These are phyloP conservation scores for Dendryphion nanum DNA, from an alignment of 2,329 filamentous ascomycete species.

Conservation along the genomic window DNA sequence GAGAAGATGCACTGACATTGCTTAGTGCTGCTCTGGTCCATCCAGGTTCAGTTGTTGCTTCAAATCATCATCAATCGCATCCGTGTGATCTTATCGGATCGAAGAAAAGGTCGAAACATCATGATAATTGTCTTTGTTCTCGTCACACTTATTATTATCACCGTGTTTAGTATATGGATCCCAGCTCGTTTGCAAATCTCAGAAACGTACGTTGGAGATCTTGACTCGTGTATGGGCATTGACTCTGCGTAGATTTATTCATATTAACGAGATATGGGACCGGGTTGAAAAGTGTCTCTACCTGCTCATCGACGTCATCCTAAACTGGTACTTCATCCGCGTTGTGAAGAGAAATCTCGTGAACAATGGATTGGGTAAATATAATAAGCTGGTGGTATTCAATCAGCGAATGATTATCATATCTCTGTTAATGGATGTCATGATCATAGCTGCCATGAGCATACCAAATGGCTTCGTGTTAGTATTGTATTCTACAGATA, in stretches of 20 bases:
- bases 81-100: conserved; percentile 35
- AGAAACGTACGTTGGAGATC: conserved; percentile 13
- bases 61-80: conserved; percentile 44
- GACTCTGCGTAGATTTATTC: too few species aligned
- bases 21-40: conserved; percentile 40
- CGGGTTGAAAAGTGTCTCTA: conserved; percentile 39
- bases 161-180: conserved; percentile 42
- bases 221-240: too few species aligned
- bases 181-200: conserved; percentile 37
- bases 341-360: conserved; percentile 49
- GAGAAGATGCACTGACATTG: too few species aligned
- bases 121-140: conserved; percentile 37
- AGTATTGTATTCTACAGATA: conserved; percentile 3
- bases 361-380: conserved; percentile 51
- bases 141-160: conserved; percentile 39
- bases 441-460: conserved; percentile 49
- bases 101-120: conserved; percentile 27
- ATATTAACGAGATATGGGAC: conserved; percentile 41
- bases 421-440: conserved; percentile 52
- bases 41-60: conserved; percentile 38
- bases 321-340: conserved; percentile 42
- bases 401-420: conserved; percentile 52
- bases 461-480: conserved; percentile 47
- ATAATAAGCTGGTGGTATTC: conserved; percentile 50
- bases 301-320: conserved; percentile 34